phyloP scores from a whole-genome alignment of 78 protist species.

The Protostelium mycophagum region DNA sequence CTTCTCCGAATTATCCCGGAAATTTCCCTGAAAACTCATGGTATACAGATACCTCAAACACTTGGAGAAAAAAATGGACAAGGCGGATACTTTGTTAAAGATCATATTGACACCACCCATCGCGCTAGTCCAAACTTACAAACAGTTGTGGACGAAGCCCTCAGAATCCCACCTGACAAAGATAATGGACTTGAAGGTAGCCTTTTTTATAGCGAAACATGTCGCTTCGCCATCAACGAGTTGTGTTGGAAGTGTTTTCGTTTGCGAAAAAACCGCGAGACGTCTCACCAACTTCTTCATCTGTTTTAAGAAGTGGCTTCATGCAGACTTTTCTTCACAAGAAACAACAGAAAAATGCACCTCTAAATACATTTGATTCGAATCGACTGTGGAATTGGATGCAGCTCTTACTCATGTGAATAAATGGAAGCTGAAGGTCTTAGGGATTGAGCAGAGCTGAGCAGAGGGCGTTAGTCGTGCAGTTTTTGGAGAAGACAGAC shows the following conservation, averaged over 20 bases:
- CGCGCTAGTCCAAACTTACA: neutral
- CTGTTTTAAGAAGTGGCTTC: too few species aligned
- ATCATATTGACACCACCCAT: neutral
- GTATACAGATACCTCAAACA: neutral
- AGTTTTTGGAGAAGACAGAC: neutral
- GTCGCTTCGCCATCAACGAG: too few species aligned
- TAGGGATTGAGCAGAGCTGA: neutral
- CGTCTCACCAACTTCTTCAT: neutral
- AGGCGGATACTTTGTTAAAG: neutral
- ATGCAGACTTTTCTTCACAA: too few species aligned
- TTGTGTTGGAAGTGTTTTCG: too few species aligned
- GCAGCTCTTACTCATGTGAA: neutral
- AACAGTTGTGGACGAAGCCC: neutral
- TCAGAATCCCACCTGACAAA: neutral
- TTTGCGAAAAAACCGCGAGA: too few species aligned
- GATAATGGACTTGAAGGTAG: neutral
- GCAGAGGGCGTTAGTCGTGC: neutral
- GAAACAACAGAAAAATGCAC: too few species aligned
- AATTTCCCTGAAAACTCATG: too few species aligned
- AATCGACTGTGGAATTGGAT: neutral
- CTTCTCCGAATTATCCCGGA: too few species aligned
- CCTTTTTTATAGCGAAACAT: too few species aligned
- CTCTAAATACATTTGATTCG: too few species aligned
- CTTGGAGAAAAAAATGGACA: neutral
- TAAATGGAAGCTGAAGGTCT: neutral